A percentile compares a stretch with the other conserved stretches of the same genome.
These are phyloP conservation scores for Ligustrum vulgare DNA, from an alignment of 257 asterid species.

Conservation along the genomic window DNA sequence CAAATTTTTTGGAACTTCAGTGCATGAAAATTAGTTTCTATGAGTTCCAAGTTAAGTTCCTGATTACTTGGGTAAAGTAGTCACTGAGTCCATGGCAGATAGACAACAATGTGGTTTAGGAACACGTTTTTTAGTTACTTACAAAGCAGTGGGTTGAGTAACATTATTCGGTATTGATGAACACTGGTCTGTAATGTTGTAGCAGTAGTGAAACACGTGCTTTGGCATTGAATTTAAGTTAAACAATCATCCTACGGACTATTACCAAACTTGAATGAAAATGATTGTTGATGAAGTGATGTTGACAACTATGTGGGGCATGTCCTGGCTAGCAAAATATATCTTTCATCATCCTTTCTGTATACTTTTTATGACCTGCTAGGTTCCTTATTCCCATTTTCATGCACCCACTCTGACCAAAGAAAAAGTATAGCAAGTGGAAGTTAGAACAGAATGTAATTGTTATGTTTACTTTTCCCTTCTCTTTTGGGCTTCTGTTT, in stretches of 20 bases:
- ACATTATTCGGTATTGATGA: background rate
- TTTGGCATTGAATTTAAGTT: background rate
- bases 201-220: background rate
- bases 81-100: background rate
- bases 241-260: background rate
- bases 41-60: background rate
- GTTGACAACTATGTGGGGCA: background rate
- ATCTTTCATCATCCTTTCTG: background rate
- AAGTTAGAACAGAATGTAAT: background rate
- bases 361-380: background rate
- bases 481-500: background rate
- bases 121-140: background rate
- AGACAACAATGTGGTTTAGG: background rate
- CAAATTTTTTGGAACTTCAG: background rate
- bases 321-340: background rate
- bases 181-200: background rate
- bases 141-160: too few relatives aligned
- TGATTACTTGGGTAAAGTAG: background rate
- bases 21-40: background rate
- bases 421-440: background rate
- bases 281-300: background rate
- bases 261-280: background rate
- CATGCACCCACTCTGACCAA: background rate
- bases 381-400: background rate
- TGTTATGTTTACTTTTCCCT: background rate